Evolutionary conservation across 2,329 filamentous ascomycete genomes (phyloP).

Genomic region (Camptophora hylomeconis): DNA sequence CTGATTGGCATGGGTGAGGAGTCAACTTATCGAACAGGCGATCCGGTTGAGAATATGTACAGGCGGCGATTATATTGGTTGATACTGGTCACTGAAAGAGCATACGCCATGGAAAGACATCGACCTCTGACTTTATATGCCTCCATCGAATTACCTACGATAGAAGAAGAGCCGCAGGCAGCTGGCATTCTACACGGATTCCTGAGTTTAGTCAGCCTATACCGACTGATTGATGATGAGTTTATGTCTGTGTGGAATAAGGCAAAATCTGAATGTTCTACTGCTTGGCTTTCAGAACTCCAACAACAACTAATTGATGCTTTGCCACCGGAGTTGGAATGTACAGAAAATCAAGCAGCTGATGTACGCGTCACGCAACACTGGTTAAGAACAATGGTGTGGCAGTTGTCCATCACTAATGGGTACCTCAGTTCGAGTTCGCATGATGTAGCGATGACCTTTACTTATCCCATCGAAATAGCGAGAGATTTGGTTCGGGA

Average conservation of each 20-base stretch:
- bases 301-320: constrained; percentile 39
- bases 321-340: constrained; percentile 11
- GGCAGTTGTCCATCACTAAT: constrained; percentile 56
- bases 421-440: constrained; percentile 35
- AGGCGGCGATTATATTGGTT: constrained; percentile 61
- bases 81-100: constrained; percentile 56
- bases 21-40: constrained; percentile 42
- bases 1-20: constrained; percentile 32
- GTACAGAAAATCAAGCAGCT: constrained; percentile 16
- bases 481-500: constrained; percentile 50
- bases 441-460: constrained; percentile 8
- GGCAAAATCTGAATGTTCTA: constrained; percentile 43
- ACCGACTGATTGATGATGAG: constrained; percentile 52
- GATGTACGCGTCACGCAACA: constrained; percentile 49
- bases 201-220: constrained; percentile 48
- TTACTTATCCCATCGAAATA: constrained; percentile 48
- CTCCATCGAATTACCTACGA: constrained; percentile 46
- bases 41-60: constrained; percentile 48
- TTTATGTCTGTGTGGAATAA: constrained; percentile 57
- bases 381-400: constrained; percentile 59
- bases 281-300: constrained; percentile 43
- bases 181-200: constrained; percentile 42
- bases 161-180: constrained; percentile 45
- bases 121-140: constrained; percentile 54
- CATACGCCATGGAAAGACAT: constrained; percentile 55